These are phyloP conservation scores for Staphylotrichum longicolle DNA, from an alignment of 495 filamentous ascomycete genomes.

Conservation along the genomic window DNA sequence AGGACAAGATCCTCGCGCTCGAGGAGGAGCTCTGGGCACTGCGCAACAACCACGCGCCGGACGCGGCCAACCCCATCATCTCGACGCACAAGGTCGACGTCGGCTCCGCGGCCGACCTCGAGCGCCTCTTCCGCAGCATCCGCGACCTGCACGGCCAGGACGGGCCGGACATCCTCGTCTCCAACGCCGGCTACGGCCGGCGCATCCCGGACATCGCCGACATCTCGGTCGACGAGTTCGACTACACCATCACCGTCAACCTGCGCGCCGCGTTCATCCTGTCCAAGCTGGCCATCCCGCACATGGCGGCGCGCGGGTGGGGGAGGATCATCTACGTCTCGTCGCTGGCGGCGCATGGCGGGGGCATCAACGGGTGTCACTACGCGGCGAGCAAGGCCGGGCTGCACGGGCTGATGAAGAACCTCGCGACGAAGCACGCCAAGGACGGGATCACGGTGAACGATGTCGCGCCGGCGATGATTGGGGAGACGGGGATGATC, in stretches of 20 bases:
- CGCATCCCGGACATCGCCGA: constrained; percentile 36
- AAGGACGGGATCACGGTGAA: constrained; percentile 69
- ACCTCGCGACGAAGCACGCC: constrained; percentile 60
- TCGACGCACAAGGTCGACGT: constrained; percentile 59
- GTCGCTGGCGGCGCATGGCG: constrained; percentile 64
- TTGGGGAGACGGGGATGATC: constrained; percentile 66
- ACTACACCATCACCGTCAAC: constrained; percentile 64
- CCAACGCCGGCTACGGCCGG: constrained; percentile 43
- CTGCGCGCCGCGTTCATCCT: constrained; percentile 64
- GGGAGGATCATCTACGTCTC: constrained; percentile 68
- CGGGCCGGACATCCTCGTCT: constrained; percentile 61
- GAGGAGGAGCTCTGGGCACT: constrained; percentile 35
- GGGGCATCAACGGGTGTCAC: constrained; percentile 67
- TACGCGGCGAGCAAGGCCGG: constrained; percentile 66
- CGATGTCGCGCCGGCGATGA: constrained; percentile 73
- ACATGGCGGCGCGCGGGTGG: constrained; percentile 62
- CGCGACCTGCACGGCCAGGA: constrained; percentile 50
- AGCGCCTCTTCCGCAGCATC: constrained; percentile 53
- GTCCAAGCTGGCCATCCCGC: constrained; percentile 60
- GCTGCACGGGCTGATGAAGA: constrained; percentile 63
- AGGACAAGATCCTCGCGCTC: constrained; percentile 46
- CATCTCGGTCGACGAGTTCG: constrained; percentile 59
- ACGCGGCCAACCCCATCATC: constrained; percentile 28
- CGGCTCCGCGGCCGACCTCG: constrained; percentile 48
- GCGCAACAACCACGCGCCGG: neutral